Percentiles rank a stretch among this genome's conserved stretches.
These are phyloP conservation scores for Carex sylvatica DNA, from an alignment of 202 grass and related monocot species.

Conservation along the genomic window DNA sequence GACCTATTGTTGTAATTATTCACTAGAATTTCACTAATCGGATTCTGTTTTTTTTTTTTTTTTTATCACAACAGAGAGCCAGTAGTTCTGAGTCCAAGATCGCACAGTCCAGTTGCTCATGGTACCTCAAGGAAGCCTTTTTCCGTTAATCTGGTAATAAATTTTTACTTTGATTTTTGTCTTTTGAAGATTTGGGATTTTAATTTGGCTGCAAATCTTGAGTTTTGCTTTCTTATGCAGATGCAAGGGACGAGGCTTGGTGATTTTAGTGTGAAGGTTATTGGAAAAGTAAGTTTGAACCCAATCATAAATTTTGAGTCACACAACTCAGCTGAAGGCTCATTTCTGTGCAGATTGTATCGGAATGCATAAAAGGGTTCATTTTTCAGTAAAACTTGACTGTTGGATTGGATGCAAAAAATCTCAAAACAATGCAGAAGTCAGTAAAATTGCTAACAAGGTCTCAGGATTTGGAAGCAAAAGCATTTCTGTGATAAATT, in stretches of 20 bases:
- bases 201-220: not conserved
- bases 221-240: slow-evolving; percentile 17
- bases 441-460: not conserved
- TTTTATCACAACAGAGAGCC: slow-evolving; percentile 40
- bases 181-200: not conserved
- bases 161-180: slow-evolving; percentile 4
- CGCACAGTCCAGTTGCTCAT: slow-evolving; percentile 5
- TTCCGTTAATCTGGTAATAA: slow-evolving; percentile 60
- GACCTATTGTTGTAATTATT: not conserved
- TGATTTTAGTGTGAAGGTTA: slow-evolving; percentile 20
- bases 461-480: not conserved
- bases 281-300: slow-evolving; percentile 15
- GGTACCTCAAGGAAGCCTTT: slow-evolving; percentile 36
- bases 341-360: not conserved
- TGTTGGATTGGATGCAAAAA: not conserved
- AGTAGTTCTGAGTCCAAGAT: slow-evolving; percentile 49
- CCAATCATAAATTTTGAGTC: not conserved
- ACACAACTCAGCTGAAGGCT: not conserved
- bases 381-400: not conserved
- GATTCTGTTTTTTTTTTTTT: slow-evolving; percentile 15
- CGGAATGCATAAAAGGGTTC: not conserved
- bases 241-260: not conserved
- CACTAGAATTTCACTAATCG: not conserved
- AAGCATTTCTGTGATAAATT: not conserved
- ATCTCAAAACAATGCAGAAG: not conserved